Conservation (phyloP, 1,139 yeast genomes). For the Ogataea hybrid region DNA sequence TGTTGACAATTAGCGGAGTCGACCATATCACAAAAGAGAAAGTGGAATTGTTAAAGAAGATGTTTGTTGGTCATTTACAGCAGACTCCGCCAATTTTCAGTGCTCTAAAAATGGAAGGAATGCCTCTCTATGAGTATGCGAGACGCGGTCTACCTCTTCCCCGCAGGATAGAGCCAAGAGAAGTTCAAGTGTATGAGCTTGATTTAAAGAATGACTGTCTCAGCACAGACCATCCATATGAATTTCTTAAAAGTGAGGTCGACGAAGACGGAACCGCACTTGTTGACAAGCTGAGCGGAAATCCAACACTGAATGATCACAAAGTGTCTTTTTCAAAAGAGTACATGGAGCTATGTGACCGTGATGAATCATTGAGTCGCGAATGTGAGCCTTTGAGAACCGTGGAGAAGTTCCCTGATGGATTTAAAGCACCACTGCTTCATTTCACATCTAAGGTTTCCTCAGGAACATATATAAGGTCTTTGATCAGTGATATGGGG, state of each 20-base stretch:
- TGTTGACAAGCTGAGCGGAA: slow-evolving; percentile 45
- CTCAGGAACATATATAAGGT: slow-evolving; percentile 93
- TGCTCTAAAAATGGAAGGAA: slow-evolving; percentile 93
- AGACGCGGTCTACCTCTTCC: slow-evolving; percentile 87
- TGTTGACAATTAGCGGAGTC: slow-evolving; percentile 55
- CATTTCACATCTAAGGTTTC: slow-evolving; percentile 80
- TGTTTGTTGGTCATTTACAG: slow-evolving; percentile 72
- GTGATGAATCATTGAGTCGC: slow-evolving; percentile 26
- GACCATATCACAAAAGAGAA: slow-evolving; percentile 57
- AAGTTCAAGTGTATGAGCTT: slow-evolving; percentile 59
- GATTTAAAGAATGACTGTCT: slow-evolving; percentile 55
- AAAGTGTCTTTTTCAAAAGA: slow-evolving; percentile 58
- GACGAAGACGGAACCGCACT: slow-evolving; percentile 46
- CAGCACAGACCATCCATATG: slow-evolving; percentile 54
- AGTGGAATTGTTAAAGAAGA: slow-evolving; percentile 49
- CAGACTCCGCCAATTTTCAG: slow-evolving; percentile 97
- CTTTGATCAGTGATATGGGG: slow-evolving; percentile 86
- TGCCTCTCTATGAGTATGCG: slow-evolving; percentile 92
- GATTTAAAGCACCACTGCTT: slow-evolving; percentile 56
- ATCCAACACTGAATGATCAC: slow-evolving; percentile 65
- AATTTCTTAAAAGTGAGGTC: slow-evolving; percentile 46
- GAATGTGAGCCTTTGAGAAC: slow-evolving; percentile 32
- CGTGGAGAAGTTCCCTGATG: slow-evolving; percentile 26
- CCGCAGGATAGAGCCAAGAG: slow-evolving; percentile 70
- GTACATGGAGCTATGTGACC: slow-evolving; percentile 42